Conservation (phyloP, 75 land plant genomes). For the Sequoiadendron giganteum region DNA sequence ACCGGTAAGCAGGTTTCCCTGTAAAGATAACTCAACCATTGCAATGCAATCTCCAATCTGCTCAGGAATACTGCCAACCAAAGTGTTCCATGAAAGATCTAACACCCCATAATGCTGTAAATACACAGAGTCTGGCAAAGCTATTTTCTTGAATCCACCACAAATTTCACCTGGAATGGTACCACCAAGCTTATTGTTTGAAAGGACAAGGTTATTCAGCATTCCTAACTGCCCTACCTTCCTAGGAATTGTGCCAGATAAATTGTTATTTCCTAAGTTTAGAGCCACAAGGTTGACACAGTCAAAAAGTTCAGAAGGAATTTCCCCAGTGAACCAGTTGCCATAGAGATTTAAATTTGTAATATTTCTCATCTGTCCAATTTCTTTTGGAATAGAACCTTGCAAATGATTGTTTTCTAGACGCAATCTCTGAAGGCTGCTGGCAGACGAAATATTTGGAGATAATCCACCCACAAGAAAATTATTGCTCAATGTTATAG, state of each 20-base stretch:
- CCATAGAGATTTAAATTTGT: conserved; percentile 42
- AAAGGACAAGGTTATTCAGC: conserved; percentile 69
- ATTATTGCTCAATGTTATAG: conserved; percentile 45
- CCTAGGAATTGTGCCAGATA: conserved; percentile 63
- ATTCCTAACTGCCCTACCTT: conserved; percentile 40
- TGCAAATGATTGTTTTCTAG: conserved; percentile 48
- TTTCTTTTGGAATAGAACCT: conserved; percentile 49
- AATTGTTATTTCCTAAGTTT: conserved; percentile 57
- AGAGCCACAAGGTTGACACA: conserved; percentile 55
- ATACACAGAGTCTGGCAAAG: conserved; percentile 57
- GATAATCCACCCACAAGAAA: conserved; percentile 44
- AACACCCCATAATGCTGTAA: conserved; percentile 68
- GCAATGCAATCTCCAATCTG: conserved; percentile 43
- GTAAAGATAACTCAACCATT: conserved; percentile 44
- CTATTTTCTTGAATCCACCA: conserved; percentile 43
- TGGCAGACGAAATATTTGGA: conserved; percentile 21
- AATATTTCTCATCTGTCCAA: conserved; percentile 49
- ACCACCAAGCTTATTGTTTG: conserved; percentile 71
- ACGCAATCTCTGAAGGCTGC: conserved; percentile 28
- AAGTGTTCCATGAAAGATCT: conserved; percentile 55
- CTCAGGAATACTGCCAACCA: conserved; percentile 47
- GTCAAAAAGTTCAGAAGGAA: conserved; percentile 61
- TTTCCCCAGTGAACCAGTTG: conserved; percentile 52
- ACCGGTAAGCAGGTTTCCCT: conserved; percentile 61
- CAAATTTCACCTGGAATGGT: conserved; percentile 57